These are phyloP conservation scores for Pseudoneurospora amorphoporcata DNA, from an alignment of 495 filamentous ascomycete species.

Conservation along the genomic window DNA sequence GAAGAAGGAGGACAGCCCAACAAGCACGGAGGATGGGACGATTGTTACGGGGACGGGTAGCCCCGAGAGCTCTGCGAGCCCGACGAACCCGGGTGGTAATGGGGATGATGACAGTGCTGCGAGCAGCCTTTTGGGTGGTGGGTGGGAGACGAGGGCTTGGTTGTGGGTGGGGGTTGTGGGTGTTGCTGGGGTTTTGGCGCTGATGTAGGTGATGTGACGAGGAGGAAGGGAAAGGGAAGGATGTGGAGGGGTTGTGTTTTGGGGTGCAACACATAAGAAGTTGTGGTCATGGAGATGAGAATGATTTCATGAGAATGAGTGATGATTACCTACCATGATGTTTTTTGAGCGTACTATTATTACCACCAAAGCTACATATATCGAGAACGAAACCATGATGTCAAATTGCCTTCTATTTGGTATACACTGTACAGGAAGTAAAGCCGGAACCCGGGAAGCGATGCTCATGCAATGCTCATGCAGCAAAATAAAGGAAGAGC, in stretches of 20 bases:
- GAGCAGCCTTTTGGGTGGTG: not conserved
- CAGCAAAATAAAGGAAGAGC: not conserved
- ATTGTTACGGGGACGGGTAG: conserved; percentile 8
- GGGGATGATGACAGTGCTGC: not conserved
- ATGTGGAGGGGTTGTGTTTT: no score
- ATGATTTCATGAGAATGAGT: not conserved
- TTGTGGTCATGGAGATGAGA: not conserved
- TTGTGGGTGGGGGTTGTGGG: not conserved
- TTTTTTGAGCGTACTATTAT: not conserved
- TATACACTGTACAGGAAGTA: not conserved
- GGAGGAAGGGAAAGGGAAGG: not conserved
- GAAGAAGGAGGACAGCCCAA: conserved; percentile 3
- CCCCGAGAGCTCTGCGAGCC: not conserved
- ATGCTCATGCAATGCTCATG: not conserved
- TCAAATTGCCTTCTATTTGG: not conserved
- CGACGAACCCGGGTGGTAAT: not conserved
- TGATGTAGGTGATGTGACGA: not conserved
- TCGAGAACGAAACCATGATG: not conserved
- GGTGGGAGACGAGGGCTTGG: not conserved
- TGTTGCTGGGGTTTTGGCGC: not conserved
- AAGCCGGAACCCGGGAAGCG: not conserved
- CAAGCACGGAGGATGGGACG: conserved; percentile 9
- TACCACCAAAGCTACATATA: not conserved
- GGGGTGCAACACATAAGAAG: not conserved
- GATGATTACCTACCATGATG: not conserved